Conservation (phyloP, 768 basidiomycete genomes). For the Roridomyces roridus region DNA sequence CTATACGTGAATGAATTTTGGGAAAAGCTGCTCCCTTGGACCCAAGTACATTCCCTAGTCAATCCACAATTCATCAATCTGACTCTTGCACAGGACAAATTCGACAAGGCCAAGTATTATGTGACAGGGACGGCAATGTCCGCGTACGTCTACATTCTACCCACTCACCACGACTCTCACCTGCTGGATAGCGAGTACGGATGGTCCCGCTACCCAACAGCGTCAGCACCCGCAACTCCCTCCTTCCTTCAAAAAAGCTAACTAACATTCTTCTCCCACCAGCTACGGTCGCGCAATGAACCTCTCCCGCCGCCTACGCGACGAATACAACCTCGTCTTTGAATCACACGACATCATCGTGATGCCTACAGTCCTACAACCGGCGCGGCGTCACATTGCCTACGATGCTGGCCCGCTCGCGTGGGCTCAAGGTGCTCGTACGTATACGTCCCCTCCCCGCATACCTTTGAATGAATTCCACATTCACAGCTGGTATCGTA, state of each 20-base stretch:
- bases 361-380: constrained; percentile 28
- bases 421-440: constrained; percentile 6
- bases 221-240: not conserved
- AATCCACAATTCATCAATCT: too few relatives aligned
- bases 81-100: not conserved
- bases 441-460: not conserved
- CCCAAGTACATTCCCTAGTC: not conserved
- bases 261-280: not conserved
- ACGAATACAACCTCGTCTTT: constrained; percentile 22
- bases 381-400: constrained; percentile 15
- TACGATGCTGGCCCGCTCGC: constrained; percentile 18
- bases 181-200: constrained; percentile 8
- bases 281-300: constrained; percentile 24
- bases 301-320: constrained; percentile 16
- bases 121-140: constrained; percentile 20
- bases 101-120: constrained; percentile 19
- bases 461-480: not conserved
- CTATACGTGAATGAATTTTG: constrained; percentile 18
- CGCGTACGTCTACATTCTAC: constrained; percentile 6
- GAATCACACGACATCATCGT: constrained; percentile 12
- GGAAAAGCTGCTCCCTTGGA: constrained; percentile 19
- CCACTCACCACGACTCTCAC: not conserved
- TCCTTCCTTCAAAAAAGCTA: not conserved
- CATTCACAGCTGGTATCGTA: constrained; percentile 8
- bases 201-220: constrained; percentile 18